These are phyloP conservation scores for Huntiella abstrusa DNA, from an alignment of 2,329 filamentous ascomycete species.

Conservation along the genomic window DNA sequence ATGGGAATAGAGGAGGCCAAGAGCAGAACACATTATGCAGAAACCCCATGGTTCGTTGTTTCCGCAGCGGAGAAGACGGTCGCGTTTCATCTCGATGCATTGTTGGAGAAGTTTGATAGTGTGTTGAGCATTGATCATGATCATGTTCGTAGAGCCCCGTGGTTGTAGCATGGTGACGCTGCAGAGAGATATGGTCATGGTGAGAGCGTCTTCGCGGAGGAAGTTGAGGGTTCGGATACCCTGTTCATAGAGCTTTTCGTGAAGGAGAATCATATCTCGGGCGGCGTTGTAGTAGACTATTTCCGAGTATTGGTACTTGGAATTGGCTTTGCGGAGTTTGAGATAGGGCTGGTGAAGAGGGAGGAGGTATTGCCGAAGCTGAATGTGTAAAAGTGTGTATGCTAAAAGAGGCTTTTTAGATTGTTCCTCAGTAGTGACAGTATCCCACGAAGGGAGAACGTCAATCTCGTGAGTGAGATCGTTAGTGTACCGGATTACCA, in stretches of 20 bases:
- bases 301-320: conserved; percentile 43
- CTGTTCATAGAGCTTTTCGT: conserved; percentile 40
- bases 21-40: conserved; percentile 42
- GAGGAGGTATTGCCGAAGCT: conserved; percentile 42
- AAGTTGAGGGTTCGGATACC: conserved; percentile 41
- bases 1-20: conserved; percentile 39
- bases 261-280: conserved; percentile 40
- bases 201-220: conserved; percentile 39
- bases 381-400: conserved; percentile 40
- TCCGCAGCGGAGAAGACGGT: conserved; percentile 39
- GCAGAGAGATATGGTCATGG: conserved; percentile 40
- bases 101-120: conserved; percentile 42
- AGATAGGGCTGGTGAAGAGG: conserved; percentile 42
- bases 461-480: conserved; percentile 43
- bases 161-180: conserved; percentile 43
- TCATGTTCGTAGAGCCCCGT: conserved; percentile 38
- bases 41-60: conserved; percentile 48
- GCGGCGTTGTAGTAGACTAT: conserved; percentile 45
- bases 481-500: conserved; percentile 41
- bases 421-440: conserved; percentile 14
- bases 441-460: conserved; percentile 37
- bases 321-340: conserved; percentile 38
- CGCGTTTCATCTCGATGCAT: conserved; percentile 41
- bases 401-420: conserved; percentile 38
- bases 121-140: conserved; percentile 42